Conservation (phyloP, 2,329 filamentous ascomycete genomes). For the Aspergillus ochraceus region DNA sequence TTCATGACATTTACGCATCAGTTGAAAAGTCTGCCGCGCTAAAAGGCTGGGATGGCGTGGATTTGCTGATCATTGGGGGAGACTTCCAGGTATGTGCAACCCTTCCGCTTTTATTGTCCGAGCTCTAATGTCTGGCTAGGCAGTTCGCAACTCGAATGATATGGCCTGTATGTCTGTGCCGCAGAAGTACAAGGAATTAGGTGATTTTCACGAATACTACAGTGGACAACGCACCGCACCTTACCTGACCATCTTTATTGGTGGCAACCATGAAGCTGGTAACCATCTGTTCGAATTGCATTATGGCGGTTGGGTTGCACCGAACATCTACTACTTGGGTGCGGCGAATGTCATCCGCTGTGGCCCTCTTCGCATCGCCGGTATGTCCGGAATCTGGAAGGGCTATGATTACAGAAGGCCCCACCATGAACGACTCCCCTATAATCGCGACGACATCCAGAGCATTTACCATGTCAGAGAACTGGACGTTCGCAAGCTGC, state of each 20-base stretch:
- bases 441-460: slow-evolving; percentile 71
- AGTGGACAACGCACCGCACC: slow-evolving; percentile 74
- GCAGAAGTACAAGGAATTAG: slow-evolving; percentile 79
- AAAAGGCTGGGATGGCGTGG: slow-evolving; percentile 77
- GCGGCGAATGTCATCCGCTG: slow-evolving; percentile 84
- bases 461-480: slow-evolving; percentile 89
- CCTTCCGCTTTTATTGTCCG: not conserved
- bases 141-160: slow-evolving; percentile 84
- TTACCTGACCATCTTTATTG: slow-evolving; percentile 88
- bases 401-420: slow-evolving; percentile 80
- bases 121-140: slow-evolving; percentile 48
- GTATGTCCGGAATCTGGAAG: slow-evolving; percentile 94
- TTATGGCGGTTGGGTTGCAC: slow-evolving; percentile 95
- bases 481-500: slow-evolving; percentile 83
- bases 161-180: slow-evolving; percentile 88
- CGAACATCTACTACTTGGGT: slow-evolving; percentile 96
- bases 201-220: slow-evolving; percentile 95
- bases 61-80: slow-evolving; percentile 90
- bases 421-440: slow-evolving; percentile 84
- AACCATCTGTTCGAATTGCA: slow-evolving; percentile 89
- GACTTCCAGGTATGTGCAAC: slow-evolving; percentile 73
- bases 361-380: slow-evolving; percentile 83
- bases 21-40: slow-evolving; percentile 67
- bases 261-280: slow-evolving; percentile 92
- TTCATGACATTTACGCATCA: slow-evolving; percentile 87